Evolutionary conservation across 192 early-diverging fungal genomes (phyloP).

Genomic region (Coemansia sp.): DNA sequence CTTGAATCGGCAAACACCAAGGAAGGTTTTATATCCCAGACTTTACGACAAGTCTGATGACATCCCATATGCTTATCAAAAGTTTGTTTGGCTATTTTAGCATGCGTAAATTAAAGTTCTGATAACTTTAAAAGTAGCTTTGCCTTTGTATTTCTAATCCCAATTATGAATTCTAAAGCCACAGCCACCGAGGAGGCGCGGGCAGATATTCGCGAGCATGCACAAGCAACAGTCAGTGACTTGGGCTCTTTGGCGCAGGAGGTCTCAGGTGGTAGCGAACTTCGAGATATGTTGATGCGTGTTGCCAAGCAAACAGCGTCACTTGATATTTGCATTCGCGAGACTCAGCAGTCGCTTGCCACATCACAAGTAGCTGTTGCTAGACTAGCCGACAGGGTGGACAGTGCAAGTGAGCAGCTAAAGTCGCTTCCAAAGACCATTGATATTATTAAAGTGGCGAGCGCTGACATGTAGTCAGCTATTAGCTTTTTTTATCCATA

Average conservation of each 20-base stretch:
- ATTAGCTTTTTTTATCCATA: background rate
- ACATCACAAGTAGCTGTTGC: constrained; percentile 12
- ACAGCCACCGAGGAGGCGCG: constrained; percentile 46
- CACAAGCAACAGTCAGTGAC: constrained; percentile 32
- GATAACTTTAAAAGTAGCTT: too few species aligned
- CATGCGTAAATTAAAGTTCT: too few species aligned
- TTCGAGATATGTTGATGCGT: constrained; percentile 32
- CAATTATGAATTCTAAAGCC: constrained; percentile 2
- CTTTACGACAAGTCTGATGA: background rate
- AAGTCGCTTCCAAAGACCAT: constrained; percentile 37
- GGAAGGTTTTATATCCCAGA: background rate
- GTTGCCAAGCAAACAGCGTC: constrained; percentile 38
- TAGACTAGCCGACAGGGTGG: constrained; percentile 19
- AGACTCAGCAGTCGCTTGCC: constrained; percentile 41
- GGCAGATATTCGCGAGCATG: constrained; percentile 43
- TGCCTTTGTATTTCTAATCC: too few species aligned
- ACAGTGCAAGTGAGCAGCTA: constrained; percentile 37
- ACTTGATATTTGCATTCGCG: constrained; percentile 30
- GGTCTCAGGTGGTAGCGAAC: constrained; percentile 41
- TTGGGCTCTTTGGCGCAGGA: constrained; percentile 43
- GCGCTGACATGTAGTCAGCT: constrained; percentile 19
- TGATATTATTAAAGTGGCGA: constrained; percentile 42
- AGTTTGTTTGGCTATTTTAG: too few species aligned
- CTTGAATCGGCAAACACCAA: background rate
- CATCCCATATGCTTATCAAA: background rate